Conservation (phyloP, 371 early-diverging fungal species). For the Paraphysoderma sedebokerense region DNA sequence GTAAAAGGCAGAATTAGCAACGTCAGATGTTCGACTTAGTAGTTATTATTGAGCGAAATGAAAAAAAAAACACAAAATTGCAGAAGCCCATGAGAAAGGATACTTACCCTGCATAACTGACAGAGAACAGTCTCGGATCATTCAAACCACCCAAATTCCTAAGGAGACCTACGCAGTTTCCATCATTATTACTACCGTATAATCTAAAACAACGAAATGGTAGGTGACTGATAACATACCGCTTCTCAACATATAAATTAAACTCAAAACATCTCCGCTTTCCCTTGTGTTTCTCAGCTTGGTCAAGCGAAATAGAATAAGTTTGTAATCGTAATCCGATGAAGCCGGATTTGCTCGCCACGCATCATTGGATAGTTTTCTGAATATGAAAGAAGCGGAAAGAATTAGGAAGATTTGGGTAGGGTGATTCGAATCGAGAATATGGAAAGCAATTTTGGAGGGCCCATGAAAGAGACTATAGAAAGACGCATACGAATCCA, state of each 20-base stretch:
- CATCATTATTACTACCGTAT: too few relatives aligned
- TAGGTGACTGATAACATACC: too few relatives aligned
- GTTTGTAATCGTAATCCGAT: slow-evolving; percentile 36
- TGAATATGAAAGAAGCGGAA: neutral
- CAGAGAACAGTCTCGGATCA: slow-evolving; percentile 36
- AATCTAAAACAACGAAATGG: too few relatives aligned
- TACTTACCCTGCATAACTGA: slow-evolving; percentile 32
- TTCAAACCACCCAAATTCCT: slow-evolving; percentile 56
- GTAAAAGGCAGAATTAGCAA: neutral
- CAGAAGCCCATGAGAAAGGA: neutral
- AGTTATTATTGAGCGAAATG: neutral
- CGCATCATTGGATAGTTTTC: neutral
- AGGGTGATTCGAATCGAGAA: neutral
- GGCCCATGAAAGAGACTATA: neutral
- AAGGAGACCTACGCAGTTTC: slow-evolving; percentile 20
- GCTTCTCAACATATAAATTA: slow-evolving; percentile 41
- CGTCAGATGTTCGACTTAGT: neutral
- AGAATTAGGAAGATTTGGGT: neutral
- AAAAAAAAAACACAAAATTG: neutral
- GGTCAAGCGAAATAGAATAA: slow-evolving; percentile 33
- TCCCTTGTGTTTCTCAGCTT: slow-evolving; percentile 29
- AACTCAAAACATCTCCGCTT: slow-evolving; percentile 28
- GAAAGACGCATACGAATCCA: neutral
- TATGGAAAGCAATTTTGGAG: neutral
- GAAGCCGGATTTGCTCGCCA: slow-evolving; percentile 4